Evolutionary conservation across 1,284 basidiomycete genomes (phyloP), one percentile per base, ranked within the genome.

Genomic region (Ganoderma leucocontextum): DNA sequence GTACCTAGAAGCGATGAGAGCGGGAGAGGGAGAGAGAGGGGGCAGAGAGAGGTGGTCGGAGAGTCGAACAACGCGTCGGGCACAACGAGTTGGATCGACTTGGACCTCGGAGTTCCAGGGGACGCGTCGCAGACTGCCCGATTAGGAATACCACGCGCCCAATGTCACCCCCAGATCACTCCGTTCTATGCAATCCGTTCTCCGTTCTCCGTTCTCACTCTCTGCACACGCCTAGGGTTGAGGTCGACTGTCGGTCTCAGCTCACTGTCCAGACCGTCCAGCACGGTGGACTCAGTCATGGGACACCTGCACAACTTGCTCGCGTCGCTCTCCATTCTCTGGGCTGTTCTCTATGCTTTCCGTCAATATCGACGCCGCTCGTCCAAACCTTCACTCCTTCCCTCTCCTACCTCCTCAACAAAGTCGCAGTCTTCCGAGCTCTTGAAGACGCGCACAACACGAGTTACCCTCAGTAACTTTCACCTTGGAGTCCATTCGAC

Each of bases 401-500:
- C 74, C 2, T 67, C 73, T 7, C 69, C 73, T 10, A 22, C 69
- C 5, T 62, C 68, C 1, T 60, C 70, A 6, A 22, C 62, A 2
- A 12, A 36, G 36, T 35, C 70, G 29, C 29, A 44, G 25, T 68
- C 66, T 57, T 61, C 61, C 19, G 70, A 69, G 6, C 47, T 70
- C 25, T 63, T 64, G 35, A 66, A 44, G 57, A 64, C 70, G n/a
- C 58, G 67, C 17, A 44, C 66, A 10, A 75, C 73, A 0, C 70
- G 73, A 9, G 62, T 79, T 22, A 74, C 72, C 2, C 69, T 81
- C 39, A 60, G 67, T 7, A 70, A 73, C 13, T 67, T 74, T 12
- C 84, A 87, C 70, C 75, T 90, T 22, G 83, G 83, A 60, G 68
- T 90, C 62, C 83, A 88, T 72, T 89, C 88, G 0, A 84, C 86